These are phyloP conservation scores for Fusarium staphyleae DNA, from an alignment of 2,329 filamentous ascomycete genomes.

Conservation along the genomic window DNA sequence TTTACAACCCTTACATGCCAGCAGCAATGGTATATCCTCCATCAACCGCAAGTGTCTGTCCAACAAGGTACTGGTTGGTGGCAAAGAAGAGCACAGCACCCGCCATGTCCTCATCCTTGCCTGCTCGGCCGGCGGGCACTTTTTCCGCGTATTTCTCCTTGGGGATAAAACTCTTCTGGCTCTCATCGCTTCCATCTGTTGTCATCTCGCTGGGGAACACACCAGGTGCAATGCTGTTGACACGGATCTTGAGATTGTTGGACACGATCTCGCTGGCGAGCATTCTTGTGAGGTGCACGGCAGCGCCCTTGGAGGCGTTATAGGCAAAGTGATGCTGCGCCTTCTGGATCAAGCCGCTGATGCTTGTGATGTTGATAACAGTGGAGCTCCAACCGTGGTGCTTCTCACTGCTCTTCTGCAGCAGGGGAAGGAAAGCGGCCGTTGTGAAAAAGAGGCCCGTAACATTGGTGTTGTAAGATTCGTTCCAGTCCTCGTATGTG, in stretches of 20 bases:
- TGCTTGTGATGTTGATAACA: conserved; percentile 72
- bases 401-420: conserved; percentile 58
- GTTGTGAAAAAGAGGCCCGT: conserved; percentile 72
- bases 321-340: conserved; percentile 72
- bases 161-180: conserved; percentile 66
- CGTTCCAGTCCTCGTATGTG: conserved; percentile 73
- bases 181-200: conserved; percentile 54
- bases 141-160: conserved; percentile 64
- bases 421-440: conserved; percentile 66
- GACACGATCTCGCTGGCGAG: conserved; percentile 66
- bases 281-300: conserved; percentile 70
- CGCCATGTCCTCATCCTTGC: conserved; percentile 74
- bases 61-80: conserved; percentile 54
- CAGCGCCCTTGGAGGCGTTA: conserved; percentile 68
- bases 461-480: conserved; percentile 77
- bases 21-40: conserved; percentile 53
- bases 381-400: conserved; percentile 61
- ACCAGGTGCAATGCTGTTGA: conserved; percentile 77
- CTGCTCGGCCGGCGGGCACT: conserved; percentile 71
- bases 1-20: conserved; percentile 28
- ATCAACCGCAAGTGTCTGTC: conserved; percentile 53
- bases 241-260: conserved; percentile 68
- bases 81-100: conserved; percentile 66
- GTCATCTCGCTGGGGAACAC: conserved; percentile 78
- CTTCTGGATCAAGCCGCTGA: conserved; percentile 69